These are phyloP conservation scores for Penicillium oxalicum DNA, from an alignment of 2,329 filamentous ascomycete species.

Conservation along the genomic window DNA sequence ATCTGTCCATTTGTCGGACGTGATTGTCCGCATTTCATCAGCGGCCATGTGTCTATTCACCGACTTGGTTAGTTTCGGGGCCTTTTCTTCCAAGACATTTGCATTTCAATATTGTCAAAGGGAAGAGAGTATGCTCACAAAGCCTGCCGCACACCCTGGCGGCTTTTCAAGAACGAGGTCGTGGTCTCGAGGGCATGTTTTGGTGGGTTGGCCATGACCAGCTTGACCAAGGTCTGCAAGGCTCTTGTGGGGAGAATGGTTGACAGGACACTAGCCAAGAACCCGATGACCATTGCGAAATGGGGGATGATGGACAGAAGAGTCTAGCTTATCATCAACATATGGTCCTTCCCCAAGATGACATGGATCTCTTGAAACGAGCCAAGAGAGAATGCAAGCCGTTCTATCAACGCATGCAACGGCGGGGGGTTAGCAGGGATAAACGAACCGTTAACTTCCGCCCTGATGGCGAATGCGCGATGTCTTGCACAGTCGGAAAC, in stretches of 20 bases:
- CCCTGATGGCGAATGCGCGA: slow-evolving; percentile 58
- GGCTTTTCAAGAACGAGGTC: slow-evolving; percentile 45
- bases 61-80: no score
- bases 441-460: slow-evolving; percentile 41
- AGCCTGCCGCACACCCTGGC: slow-evolving; percentile 49
- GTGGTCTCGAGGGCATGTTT: slow-evolving; percentile 44
- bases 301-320: slow-evolving; percentile 33
- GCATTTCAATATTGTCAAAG: not conserved
- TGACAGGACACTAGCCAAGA: slow-evolving; percentile 41
- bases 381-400: no score
- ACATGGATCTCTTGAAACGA: no score
- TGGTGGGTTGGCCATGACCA: slow-evolving; percentile 37
- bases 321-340: not conserved
- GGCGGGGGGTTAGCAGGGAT: not conserved
- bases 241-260: slow-evolving; percentile 36
- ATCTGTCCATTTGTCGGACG: slow-evolving; percentile 51
- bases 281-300: slow-evolving; percentile 31
- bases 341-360: not conserved
- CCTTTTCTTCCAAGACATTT: no score
- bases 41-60: slow-evolving; percentile 47
- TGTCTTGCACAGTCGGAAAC: slow-evolving; percentile 69
- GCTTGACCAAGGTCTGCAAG: slow-evolving; percentile 39
- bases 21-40: slow-evolving; percentile 54
- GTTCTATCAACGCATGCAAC: no score
- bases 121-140: slow-evolving; percentile 34